These are phyloP conservation scores for Trichosporon sp. DNA, from an alignment of 1,284 basidiomycete genomes.

Conservation along the genomic window DNA sequence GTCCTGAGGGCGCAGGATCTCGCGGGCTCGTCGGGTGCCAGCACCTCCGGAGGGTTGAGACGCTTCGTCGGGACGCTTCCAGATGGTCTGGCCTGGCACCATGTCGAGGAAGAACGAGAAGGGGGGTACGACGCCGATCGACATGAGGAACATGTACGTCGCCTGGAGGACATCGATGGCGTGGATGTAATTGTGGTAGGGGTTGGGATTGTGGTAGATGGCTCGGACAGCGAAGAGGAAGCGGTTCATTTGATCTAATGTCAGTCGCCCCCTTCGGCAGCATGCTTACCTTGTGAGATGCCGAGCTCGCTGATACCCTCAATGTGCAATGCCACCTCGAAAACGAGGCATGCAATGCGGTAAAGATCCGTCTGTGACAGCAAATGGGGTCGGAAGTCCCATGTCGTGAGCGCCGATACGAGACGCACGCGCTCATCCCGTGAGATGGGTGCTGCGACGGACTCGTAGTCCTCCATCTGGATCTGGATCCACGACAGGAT, in stretches of 20 bases:
- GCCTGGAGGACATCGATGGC: conserved; percentile 92
- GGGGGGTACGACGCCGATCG: conserved; percentile 71
- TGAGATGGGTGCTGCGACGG: conserved; percentile 37
- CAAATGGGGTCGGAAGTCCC: conserved; percentile 81
- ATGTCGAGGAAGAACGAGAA: conserved; percentile 48
- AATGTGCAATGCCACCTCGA: conserved; percentile 51
- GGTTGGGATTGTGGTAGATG: conserved; percentile 80
- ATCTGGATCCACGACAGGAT: conserved; percentile 64
- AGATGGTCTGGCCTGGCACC: conserved; percentile 22
- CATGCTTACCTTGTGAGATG: conserved; percentile 60
- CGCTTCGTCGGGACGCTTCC: conserved; percentile 28
- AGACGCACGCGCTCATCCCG: conserved; percentile 46
- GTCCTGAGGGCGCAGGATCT: conserved; percentile 60
- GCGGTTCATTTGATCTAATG: conserved; percentile 57
- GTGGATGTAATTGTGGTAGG: conserved; percentile 94
- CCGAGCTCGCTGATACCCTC: conserved; percentile 67
- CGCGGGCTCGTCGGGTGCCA: conserved; percentile 41
- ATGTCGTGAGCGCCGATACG: conserved; percentile 64
- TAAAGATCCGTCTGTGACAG: conserved; percentile 71
- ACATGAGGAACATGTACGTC: conserved; percentile 71
- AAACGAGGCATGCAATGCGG: conserved; percentile 72
- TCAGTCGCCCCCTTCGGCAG: no score
- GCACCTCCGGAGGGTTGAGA: conserved; percentile 22
- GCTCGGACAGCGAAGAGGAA: conserved; percentile 75
- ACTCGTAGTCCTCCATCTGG: conserved; percentile 44